Evolutionary conservation across 1,284 basidiomycete genomes (phyloP).

Genomic region (Wallemia hederae): DNA sequence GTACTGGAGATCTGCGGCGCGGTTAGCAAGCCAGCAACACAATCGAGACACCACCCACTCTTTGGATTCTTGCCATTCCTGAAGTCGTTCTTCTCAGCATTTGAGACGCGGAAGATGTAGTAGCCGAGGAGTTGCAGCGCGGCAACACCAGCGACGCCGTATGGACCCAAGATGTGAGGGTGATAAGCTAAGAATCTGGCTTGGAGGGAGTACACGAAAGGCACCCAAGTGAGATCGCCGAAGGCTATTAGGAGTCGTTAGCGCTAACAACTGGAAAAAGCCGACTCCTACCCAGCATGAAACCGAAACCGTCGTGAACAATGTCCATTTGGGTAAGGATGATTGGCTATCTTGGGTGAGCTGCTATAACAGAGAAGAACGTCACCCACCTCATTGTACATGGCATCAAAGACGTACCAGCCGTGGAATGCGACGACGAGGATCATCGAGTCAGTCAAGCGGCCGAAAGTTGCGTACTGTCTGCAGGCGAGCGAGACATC

Average conservation of each 20-base stretch:
- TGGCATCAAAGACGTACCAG: slow-evolving; percentile 57
- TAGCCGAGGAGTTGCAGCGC: slow-evolving; percentile 46
- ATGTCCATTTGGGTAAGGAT: slow-evolving; percentile 95
- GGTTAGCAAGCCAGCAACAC: not conserved
- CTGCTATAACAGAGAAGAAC: not conserved
- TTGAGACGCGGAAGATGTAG: slow-evolving; percentile 68
- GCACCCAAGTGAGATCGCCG: slow-evolving; percentile 81
- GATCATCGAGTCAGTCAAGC: slow-evolving; percentile 68
- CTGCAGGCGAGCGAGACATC: slow-evolving; percentile 76
- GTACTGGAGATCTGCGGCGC: slow-evolving; percentile 30
- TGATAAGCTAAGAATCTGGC: slow-evolving; percentile 76
- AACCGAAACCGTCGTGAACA: slow-evolving; percentile 89
- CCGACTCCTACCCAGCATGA: slow-evolving; percentile 40
- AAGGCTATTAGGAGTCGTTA: slow-evolving; percentile 20
- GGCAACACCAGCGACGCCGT: slow-evolving; percentile 32
- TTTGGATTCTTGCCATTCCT: slow-evolving; percentile 79
- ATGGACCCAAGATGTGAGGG: slow-evolving; percentile 43
- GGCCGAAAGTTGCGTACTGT: slow-evolving; percentile 45
- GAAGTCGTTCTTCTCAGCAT: slow-evolving; percentile 89
- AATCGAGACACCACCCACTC: slow-evolving; percentile 18
- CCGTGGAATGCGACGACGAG: slow-evolving; percentile 62
- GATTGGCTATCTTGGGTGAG: slow-evolving; percentile 19
- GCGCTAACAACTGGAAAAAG: no score
- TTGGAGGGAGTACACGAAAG: slow-evolving; percentile 79
- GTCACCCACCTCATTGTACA: slow-evolving; percentile 61